Percentiles rank a stretch among this genome's conserved stretches.
These are phyloP conservation scores for Phlebopus sp. DNA, from an alignment of 1,284 basidiomycete species.

Conservation along the genomic window DNA sequence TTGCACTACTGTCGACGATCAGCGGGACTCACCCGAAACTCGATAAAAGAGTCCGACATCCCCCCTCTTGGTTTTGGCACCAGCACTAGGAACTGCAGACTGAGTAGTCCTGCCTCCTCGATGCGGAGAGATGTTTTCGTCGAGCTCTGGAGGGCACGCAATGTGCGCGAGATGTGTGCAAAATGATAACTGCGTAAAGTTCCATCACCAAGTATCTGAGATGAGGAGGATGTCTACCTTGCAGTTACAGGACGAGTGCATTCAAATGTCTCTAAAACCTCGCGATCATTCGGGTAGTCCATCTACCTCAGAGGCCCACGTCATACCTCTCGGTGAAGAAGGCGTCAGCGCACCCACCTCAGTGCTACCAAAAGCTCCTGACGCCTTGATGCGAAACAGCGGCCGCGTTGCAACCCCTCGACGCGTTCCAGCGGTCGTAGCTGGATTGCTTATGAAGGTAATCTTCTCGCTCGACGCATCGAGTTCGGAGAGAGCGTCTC, in stretches of 20 bases:
- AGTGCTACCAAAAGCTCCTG: constrained; percentile 78
- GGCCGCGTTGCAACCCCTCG: constrained; percentile 41
- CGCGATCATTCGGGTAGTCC: constrained; percentile 89
- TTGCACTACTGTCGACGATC: not conserved
- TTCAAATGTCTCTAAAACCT: constrained; percentile 86
- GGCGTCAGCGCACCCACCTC: constrained; percentile 49
- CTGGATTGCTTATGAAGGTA: constrained; percentile 77
- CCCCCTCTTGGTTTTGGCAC: constrained; percentile 48
- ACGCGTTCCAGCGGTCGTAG: constrained; percentile 33
- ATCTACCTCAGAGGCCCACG: constrained; percentile 50
- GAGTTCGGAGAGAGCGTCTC: constrained; percentile 87
- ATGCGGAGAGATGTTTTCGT: constrained; percentile 86
- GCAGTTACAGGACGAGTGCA: constrained; percentile 68
- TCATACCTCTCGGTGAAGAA: not conserved
- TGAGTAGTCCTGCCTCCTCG: constrained; percentile 74
- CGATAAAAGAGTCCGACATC: constrained; percentile 67
- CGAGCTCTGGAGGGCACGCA: constrained; percentile 74
- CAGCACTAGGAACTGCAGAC: constrained; percentile 86
- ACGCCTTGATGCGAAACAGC: constrained; percentile 73
- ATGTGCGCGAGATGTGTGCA: constrained; percentile 63
- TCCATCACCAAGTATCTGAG: not conserved
- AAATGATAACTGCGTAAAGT: constrained; percentile 70
- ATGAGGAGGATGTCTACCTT: constrained; percentile 46
- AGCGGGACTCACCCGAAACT: constrained; percentile 67
- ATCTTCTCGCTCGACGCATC: constrained; percentile 82